These are phyloP conservation scores for Didymella arachidicola DNA, from an alignment of 2,329 filamentous ascomycete species.

Conservation along the genomic window DNA sequence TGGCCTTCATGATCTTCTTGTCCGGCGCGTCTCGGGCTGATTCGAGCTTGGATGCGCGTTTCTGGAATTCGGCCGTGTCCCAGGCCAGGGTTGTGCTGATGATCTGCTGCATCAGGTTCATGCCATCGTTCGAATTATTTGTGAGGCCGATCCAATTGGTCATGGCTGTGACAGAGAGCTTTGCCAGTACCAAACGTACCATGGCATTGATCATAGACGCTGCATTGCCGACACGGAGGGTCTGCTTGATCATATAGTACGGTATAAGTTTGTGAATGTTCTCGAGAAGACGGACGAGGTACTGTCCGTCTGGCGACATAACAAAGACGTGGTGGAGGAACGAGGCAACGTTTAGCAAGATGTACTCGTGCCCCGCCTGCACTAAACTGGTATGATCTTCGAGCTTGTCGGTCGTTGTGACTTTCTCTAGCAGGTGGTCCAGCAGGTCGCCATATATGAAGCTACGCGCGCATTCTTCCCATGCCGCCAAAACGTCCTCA, in stretches of 20 bases:
- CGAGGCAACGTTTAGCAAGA: conserved; percentile 75
- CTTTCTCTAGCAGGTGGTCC: conserved; percentile 69
- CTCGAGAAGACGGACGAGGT: conserved; percentile 73
- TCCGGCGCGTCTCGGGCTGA: conserved; percentile 65
- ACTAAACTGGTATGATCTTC: conserved; percentile 69
- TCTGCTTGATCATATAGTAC: conserved; percentile 75
- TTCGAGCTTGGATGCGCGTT: conserved; percentile 69
- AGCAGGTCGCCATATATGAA: conserved; percentile 73
- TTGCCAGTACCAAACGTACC: conserved; percentile 76
- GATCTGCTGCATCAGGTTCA: conserved; percentile 81
- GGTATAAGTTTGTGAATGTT: conserved; percentile 75
- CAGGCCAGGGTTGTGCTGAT: conserved; percentile 75
- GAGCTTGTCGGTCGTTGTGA: conserved; percentile 67
- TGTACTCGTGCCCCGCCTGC: conserved; percentile 70
- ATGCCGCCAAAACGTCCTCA: conserved; percentile 68
- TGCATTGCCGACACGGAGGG: conserved; percentile 77
- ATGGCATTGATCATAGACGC: conserved; percentile 82
- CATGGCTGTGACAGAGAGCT: conserved; percentile 74
- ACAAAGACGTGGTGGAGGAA: conserved; percentile 78
- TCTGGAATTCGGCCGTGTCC: conserved; percentile 75
- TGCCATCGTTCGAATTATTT: conserved; percentile 74
- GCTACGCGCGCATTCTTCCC: conserved; percentile 71
- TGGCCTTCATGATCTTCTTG: conserved; percentile 67
- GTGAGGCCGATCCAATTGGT: conserved; percentile 83
- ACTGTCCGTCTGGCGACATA: conserved; percentile 76